Conservation (phyloP, 106 monocot genomes). For the Allium fistulosum region DNA sequence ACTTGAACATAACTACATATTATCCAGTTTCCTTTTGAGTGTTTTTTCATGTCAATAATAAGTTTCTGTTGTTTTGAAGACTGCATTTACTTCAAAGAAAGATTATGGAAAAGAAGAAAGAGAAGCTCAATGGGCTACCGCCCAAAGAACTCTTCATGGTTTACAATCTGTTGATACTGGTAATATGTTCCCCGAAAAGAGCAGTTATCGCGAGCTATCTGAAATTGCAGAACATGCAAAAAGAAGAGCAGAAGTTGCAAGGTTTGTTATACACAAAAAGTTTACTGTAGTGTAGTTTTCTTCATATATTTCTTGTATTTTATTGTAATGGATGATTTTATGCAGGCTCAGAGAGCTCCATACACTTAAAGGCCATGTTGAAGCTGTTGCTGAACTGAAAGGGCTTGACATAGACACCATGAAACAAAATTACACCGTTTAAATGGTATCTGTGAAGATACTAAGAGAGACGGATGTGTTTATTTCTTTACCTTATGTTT, state of each 20-base stretch:
- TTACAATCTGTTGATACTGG: constrained; percentile 44
- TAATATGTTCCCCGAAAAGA: constrained; percentile 38
- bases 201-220: constrained; percentile 61
- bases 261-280: constrained; percentile 22
- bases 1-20: too few relatives aligned
- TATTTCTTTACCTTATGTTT: too few relatives aligned
- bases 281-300: background rate
- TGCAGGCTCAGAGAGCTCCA: constrained; percentile 53
- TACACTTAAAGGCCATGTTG: constrained; percentile 75
- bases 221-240: constrained; percentile 85
- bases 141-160: constrained; percentile 79
- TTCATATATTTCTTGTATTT: background rate
- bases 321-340: background rate
- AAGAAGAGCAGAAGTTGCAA: constrained; percentile 66
- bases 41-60: background rate
- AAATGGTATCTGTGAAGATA: background rate
- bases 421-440: constrained; percentile 69
- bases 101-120: constrained; percentile 72
- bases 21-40: background rate
- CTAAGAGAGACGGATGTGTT: too few relatives aligned
- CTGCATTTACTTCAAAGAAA: constrained; percentile 77
- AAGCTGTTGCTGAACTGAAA: constrained; percentile 67
- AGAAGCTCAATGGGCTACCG: constrained; percentile 80
- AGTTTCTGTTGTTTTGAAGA: constrained; percentile 19
- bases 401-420: constrained; percentile 67